Base-by-base conservation (phyloP, 176 grass and related monocot genomes). In the Panicum miliaceum region DNA sequence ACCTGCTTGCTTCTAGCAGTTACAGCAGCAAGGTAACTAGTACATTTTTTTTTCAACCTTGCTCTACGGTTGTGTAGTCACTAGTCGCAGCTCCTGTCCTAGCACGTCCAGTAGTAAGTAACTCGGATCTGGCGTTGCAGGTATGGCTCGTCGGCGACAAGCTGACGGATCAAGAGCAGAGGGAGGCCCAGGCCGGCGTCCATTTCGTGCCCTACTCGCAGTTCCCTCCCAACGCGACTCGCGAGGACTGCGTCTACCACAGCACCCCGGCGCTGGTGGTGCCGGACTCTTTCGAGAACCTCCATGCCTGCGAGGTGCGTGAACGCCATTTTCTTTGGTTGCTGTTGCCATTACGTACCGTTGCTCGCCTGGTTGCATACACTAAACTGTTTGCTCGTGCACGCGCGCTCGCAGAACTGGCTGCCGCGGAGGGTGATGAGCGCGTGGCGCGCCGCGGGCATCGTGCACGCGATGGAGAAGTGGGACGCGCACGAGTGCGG, bases 401-500 rank as follows among this genome's bases (percentile, higher is more conserved):
- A 32, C 29, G 29, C 29, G 29, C 29, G 29, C 29, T 2, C 29
- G 29, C 29, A 32, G 96, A 98, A 98, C 64, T 98, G 96, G 96
- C 80, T 98, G 86, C 91, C 96, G 26, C 76, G 96, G 89, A 79
- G 90, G 89, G 96, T 98, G 36, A 92, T 92, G 89, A 95, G 96
- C 69, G 89, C 96, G 68, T 93, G 90, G 89, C 89, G 92, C 18
- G 82, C 94, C 41, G 96, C 92, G 9, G 96, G 96, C 51, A 85
- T 98, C 82, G 92, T 95, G 8, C 92, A 98, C 76, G 89, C 91
- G 62, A 80, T 98, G 63, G 83, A 98, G 61, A 84, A 25, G 18
- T 93, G 84, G 92, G 59, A 71, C 32, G 68, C 19, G 12, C 89
- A 98, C 78, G 96, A 98, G 83, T 98, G 96, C 73, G 96, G 96